Evolutionary conservation across 805 yeast species (phyloP).

Genomic region (Wickerhamomyces alni): DNA sequence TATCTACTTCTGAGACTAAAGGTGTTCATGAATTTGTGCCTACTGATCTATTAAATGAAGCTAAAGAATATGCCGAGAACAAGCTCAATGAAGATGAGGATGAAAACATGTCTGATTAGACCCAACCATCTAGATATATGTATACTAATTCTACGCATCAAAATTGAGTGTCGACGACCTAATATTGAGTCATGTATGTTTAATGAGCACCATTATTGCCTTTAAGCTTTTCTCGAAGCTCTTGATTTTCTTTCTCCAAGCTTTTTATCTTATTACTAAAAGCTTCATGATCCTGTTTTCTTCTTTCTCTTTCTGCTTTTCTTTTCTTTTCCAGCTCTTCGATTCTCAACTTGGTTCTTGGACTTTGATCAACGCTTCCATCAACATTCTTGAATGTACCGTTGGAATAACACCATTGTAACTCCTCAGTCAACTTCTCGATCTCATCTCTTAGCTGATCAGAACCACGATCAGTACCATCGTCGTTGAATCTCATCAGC

Average conservation of each 20-base stretch:
- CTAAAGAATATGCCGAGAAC: conserved; percentile 75
- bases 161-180: no score
- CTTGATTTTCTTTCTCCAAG: conserved; percentile 49
- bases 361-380: conserved; percentile 15
- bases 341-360: conserved; percentile 43
- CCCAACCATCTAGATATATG: neutral
- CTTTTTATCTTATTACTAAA: conserved; percentile 45
- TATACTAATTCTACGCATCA: neutral
- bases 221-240: conserved; percentile 23
- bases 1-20: conserved; percentile 63
- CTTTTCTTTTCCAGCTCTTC: conserved; percentile 60
- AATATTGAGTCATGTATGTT: no score
- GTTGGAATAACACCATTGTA: conserved; percentile 15
- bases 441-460: conserved; percentile 1
- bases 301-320: conserved; percentile 66
- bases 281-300: conserved; percentile 54
- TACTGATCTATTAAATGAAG: conserved; percentile 72
- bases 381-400: conserved; percentile 4
- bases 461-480: neutral
- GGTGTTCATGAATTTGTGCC: conserved; percentile 82
- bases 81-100: conserved; percentile 74
- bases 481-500: conserved; percentile 13
- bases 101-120: conserved; percentile 31
- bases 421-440: conserved; percentile 10
- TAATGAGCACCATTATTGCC: no score